Conservation (phyloP, 306 rosid species). For the Prunus davidiana region DNA sequence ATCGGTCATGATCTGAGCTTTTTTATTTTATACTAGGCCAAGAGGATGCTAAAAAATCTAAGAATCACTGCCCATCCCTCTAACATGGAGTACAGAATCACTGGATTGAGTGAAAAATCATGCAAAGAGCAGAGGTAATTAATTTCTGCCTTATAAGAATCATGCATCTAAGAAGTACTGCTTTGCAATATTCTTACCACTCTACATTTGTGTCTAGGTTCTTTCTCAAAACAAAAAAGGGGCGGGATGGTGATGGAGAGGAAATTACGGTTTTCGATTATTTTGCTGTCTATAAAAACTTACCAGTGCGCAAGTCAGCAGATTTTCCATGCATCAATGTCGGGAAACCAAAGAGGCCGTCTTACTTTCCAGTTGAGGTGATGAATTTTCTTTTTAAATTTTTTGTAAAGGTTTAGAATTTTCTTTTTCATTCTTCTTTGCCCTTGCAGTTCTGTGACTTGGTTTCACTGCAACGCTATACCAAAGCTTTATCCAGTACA, state of each 20-base stretch:
- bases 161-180: background rate
- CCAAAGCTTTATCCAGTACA: conserved; percentile 36
- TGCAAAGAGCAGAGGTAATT: conserved; percentile 44
- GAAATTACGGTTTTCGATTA: conserved; percentile 39
- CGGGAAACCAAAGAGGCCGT: conserved; percentile 42
- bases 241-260: conserved; percentile 28
- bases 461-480: conserved; percentile 48
- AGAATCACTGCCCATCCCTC: conserved; percentile 30
- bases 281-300: conserved; percentile 14
- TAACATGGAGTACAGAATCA: conserved; percentile 44
- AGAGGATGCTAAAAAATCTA: conserved; percentile 36
- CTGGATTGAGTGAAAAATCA: conserved; percentile 42
- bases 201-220: conserved; percentile 14
- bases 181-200: background rate
- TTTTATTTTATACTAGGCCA: conserved; percentile 31
- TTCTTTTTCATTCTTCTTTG: background rate
- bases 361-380: conserved; percentile 46
- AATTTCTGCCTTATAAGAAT: background rate
- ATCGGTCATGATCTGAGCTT: background rate
- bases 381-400: background rate
- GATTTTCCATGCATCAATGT: conserved; percentile 51
- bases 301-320: conserved; percentile 23
- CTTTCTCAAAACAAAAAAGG: conserved; percentile 7
- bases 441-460: conserved; percentile 36
- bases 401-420: background rate